phyloP scores from a whole-genome alignment of 352 stramenopile genomes.

The Phytophthora agathidicida region DNA sequence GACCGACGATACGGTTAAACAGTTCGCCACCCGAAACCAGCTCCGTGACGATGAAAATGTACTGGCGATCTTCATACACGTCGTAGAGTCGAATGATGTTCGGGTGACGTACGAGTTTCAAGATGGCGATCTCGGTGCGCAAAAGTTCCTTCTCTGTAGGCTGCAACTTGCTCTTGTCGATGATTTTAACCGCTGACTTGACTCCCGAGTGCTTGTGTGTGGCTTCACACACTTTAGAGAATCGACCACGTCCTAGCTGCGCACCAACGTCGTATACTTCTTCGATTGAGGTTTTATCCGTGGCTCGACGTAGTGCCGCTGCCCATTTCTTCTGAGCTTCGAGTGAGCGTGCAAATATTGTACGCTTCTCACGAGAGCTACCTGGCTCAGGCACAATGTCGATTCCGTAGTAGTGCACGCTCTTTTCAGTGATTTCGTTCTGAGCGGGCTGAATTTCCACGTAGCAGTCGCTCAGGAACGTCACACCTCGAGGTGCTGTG shows the following conservation, averaged over 20 bases:
- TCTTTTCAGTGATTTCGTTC: slow-evolving; percentile 75
- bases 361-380: slow-evolving; percentile 69
- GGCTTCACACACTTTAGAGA: slow-evolving; percentile 88
- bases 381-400: slow-evolving; percentile 84
- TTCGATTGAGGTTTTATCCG: slow-evolving; percentile 89
- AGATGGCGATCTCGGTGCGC: slow-evolving; percentile 93
- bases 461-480: slow-evolving; percentile 85
- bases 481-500: slow-evolving; percentile 71
- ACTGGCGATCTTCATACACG: slow-evolving; percentile 92
- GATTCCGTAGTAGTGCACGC: slow-evolving; percentile 86
- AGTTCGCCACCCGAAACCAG: slow-evolving; percentile 96
- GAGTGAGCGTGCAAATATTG: slow-evolving; percentile 82
- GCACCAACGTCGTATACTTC: slow-evolving; percentile 90
- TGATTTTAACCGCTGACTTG: slow-evolving; percentile 93
- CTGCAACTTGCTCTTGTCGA: slow-evolving; percentile 92
- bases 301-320: slow-evolving; percentile 70
- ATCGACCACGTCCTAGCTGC: slow-evolving; percentile 89
- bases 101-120: slow-evolving; percentile 92
- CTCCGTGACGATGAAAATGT: slow-evolving; percentile 99
- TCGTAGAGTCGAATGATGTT: slow-evolving; percentile 90
- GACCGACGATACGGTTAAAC: slow-evolving; percentile 96
- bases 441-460: slow-evolving; percentile 58
- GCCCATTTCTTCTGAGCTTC: slow-evolving; percentile 86
- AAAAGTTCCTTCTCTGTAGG: slow-evolving; percentile 90
- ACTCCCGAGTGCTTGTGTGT: slow-evolving; percentile 64